Evolutionary conservation across 805 yeast genomes (phyloP), one percentile per base, ranked within the genome.

Genomic region (Priceomyces fermenticarens): DNA sequence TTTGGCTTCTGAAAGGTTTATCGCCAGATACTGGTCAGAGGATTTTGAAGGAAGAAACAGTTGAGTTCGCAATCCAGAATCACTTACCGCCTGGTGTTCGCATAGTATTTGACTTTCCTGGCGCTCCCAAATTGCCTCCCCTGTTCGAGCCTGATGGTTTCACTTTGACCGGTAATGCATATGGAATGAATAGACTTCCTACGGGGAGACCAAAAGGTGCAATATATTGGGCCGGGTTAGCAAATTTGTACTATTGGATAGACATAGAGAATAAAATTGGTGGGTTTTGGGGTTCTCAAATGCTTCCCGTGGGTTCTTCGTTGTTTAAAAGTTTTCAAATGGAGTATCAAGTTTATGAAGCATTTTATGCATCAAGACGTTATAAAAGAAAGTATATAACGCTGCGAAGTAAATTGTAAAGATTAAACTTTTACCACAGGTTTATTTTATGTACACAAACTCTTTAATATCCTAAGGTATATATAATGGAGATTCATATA

Each of bases 161-260:
- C 42, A 53, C 69, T 7, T 55, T 67, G 32, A 48, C 63, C n/a
- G 72, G 72, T 2, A 57, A 61, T 53, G 72, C 63, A 1, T 46
- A 48, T 38, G 51, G 51, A 13, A 52, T 38, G 17, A 53, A 55
- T 27, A 48, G 46, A 3, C 42, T 60, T 13, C 54, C 57, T 0
- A 62, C 66, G 1, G 73, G 73, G 3, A 50, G 73, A 43, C 65
- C 70, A 4, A 44, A 45, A 10, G 64, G 67, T 0, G 48, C 66
- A 1, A 38, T 67, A 10, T 65, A 58, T 43, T 70, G 75, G 75
- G 52, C 63, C 20, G 74, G 74, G 0, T 46, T 66, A 30, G 73
- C 65, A 25, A 69, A 65, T 44, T 56, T 66, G 33, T 65, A 46
- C 49, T 70, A 53, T 44, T 70, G 73, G 73, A 51, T 70, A 13